Evolutionary conservation across 2,329 filamentous ascomycete genomes (phyloP).

Genomic region (Fusarium ramigenum): DNA sequence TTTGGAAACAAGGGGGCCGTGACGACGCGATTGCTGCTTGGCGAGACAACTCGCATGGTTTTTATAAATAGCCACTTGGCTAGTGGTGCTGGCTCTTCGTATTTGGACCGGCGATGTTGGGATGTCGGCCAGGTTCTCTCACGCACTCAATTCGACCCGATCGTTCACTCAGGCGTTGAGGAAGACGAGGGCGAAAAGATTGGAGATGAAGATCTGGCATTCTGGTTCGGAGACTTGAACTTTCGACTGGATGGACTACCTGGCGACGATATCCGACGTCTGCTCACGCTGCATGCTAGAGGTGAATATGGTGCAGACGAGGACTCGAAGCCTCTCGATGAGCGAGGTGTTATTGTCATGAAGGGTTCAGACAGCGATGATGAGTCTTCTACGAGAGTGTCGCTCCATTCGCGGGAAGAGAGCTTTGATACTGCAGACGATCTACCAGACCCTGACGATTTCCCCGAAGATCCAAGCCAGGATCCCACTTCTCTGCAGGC

Average conservation of each 20-base stretch:
- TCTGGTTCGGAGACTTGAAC: constrained; percentile 97
- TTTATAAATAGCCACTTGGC: constrained; percentile 94
- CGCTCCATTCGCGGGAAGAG: constrained; percentile 45
- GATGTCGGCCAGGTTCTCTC: constrained; percentile 82
- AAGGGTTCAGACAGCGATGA: constrained; percentile 57
- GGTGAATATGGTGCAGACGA: constrained; percentile 75
- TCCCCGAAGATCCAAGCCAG: constrained; percentile 71
- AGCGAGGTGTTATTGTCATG: constrained; percentile 62
- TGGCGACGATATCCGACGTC: constrained; percentile 85
- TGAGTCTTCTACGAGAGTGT: constrained; percentile 50
- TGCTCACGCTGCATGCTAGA: constrained; percentile 83
- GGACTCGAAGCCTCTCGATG: constrained; percentile 52
- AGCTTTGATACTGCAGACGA: constrained; percentile 54
- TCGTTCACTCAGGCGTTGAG: constrained; percentile 71
- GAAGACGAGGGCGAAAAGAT: constrained; percentile 75
- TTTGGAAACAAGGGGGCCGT: constrained; percentile 97
- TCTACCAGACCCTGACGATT: constrained; percentile 72
- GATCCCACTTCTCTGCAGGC: constrained; percentile 90
- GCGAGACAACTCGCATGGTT: constrained; percentile 87
- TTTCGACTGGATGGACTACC: constrained; percentile 90
- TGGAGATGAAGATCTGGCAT: constrained; percentile 90
- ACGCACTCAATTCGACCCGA: constrained; percentile 81
- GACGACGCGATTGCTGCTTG: constrained; percentile 81
- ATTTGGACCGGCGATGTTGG: constrained; percentile 88
- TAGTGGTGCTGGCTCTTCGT: constrained; percentile 80